A percentile compares a stretch with the other conserved stretches of the same genome.
Conservation (phyloP, 2,329 filamentous ascomycete genomes). For the Ophiosphaerella herpotricha region DNA sequence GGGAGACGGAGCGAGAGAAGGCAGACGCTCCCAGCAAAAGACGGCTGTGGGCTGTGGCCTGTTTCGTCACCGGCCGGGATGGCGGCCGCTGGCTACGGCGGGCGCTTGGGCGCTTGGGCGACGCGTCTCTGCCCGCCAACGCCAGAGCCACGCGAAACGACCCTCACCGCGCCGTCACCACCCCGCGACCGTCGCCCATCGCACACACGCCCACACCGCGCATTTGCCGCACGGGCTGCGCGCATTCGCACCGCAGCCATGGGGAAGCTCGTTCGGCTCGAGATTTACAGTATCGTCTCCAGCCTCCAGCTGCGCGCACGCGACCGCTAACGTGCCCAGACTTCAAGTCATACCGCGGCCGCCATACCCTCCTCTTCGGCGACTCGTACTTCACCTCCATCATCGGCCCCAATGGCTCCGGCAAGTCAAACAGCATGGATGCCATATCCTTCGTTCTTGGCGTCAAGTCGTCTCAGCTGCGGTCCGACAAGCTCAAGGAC, state of each 20-base stretch:
- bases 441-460: conserved; percentile 98
- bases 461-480: conserved; percentile 97
- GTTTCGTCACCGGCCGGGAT: conserved; percentile 25
- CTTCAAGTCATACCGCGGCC: conserved; percentile 99
- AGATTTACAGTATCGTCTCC: conserved; percentile 81
- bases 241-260: conserved; percentile 55
- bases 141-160: conserved; percentile 9
- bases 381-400: conserved; percentile 99
- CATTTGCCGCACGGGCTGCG: conserved; percentile 16
- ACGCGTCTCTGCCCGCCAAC: conserved; percentile 18
- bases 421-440: conserved; percentile 99
- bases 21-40: background rate
- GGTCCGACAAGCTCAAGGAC: conserved; percentile 90
- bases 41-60: conserved; percentile 2
- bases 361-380: conserved; percentile 91
- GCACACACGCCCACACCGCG: conserved; percentile 9
- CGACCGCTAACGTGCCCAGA: conserved; percentile 57
- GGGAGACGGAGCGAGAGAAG: too few relatives aligned
- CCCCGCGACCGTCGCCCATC: conserved; percentile 6
- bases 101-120: conserved; percentile 9
- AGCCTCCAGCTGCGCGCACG: conserved; percentile 11
- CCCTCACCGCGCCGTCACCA: conserved; percentile 1
- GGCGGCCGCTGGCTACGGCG: conserved; percentile 29
- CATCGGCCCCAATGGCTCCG: conserved; percentile 98
- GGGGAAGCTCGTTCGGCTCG: conserved; percentile 94